Percentiles rank a stretch among this genome's conserved stretches.
These are phyloP conservation scores for Linum tenue DNA, from an alignment of 345 rosid genomes.

Conservation along the genomic window DNA sequence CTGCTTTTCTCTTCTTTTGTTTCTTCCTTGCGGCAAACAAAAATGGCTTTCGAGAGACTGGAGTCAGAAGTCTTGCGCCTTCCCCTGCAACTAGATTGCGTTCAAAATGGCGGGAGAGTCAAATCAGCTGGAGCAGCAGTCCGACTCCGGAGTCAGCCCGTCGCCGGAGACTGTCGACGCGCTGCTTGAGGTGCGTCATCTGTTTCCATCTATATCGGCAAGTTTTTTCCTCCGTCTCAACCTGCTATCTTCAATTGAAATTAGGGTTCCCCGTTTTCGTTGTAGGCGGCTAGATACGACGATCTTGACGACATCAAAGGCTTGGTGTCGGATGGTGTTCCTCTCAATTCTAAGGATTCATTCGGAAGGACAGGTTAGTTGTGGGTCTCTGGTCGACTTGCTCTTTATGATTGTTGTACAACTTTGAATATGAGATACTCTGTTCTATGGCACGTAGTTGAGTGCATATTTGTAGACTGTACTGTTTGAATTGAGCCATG, in stretches of 20 bases:
- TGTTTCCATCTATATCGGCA: too few relatives aligned
- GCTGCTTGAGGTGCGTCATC: slow-evolving; percentile 43
- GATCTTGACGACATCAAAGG: slow-evolving; percentile 61
- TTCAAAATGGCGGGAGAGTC: slow-evolving; percentile 34
- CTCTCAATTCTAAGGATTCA: slow-evolving; percentile 72
- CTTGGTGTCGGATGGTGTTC: slow-evolving; percentile 51
- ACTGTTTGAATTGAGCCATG: too few relatives aligned
- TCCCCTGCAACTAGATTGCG: background rate
- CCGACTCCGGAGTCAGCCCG: slow-evolving; percentile 14
- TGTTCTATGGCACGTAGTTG: background rate
- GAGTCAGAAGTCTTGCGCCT: too few relatives aligned
- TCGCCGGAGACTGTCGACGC: slow-evolving; percentile 46
- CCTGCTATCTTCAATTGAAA: background rate
- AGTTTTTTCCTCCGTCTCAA: background rate
- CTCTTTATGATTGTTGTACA: background rate
- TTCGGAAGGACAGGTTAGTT: slow-evolving; percentile 69
- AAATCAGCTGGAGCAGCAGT: slow-evolving; percentile 15
- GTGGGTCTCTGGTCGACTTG: background rate
- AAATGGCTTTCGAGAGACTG: too few relatives aligned
- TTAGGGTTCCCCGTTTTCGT: slow-evolving; percentile 3
- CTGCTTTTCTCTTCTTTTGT: too few relatives aligned
- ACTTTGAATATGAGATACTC: background rate
- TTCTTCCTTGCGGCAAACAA: too few relatives aligned
- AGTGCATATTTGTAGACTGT: too few relatives aligned
- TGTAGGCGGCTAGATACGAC: slow-evolving; percentile 89